Conservation (phyloP, 2,329 filamentous ascomycete genomes). For the Fusarium falciforme region DNA sequence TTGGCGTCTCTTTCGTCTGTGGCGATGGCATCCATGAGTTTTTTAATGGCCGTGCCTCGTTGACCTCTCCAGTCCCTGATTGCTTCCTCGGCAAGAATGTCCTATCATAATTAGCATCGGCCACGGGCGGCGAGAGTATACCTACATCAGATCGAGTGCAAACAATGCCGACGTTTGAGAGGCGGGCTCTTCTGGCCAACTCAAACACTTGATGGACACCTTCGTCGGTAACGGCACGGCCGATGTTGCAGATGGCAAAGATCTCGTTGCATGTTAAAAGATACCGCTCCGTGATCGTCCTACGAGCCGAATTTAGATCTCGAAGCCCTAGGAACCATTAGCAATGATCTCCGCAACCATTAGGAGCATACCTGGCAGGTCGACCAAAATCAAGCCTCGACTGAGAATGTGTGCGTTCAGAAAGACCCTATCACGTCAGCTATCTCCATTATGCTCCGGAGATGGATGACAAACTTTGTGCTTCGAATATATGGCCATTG, state of each 20-base stretch:
- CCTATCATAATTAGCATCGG: slow-evolving; percentile 22
- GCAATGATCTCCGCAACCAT: neutral
- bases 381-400: slow-evolving; percentile 60
- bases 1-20: slow-evolving; percentile 9
- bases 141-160: slow-evolving; percentile 56
- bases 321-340: slow-evolving; percentile 50
- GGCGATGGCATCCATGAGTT: slow-evolving; percentile 26
- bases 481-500: slow-evolving; percentile 60
- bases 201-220: slow-evolving; percentile 56
- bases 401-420: slow-evolving; percentile 59
- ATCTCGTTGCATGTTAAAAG: slow-evolving; percentile 59
- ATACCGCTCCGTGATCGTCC: slow-evolving; percentile 58
- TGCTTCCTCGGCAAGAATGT: slow-evolving; percentile 49
- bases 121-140: too few species aligned
- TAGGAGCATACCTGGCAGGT: slow-evolving; percentile 56
- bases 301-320: slow-evolving; percentile 58
- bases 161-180: slow-evolving; percentile 57
- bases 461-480: slow-evolving; percentile 49
- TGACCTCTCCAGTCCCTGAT: slow-evolving; percentile 46
- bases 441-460: neutral
- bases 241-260: slow-evolving; percentile 56
- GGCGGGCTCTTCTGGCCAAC: slow-evolving; percentile 50
- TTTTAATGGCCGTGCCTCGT: slow-evolving; percentile 27
- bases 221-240: slow-evolving; percentile 54
- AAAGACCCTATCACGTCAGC: slow-evolving; percentile 52